phyloP scores from a whole-genome alignment of 345 rosid species.

The Eucalyptus sp. region DNA sequence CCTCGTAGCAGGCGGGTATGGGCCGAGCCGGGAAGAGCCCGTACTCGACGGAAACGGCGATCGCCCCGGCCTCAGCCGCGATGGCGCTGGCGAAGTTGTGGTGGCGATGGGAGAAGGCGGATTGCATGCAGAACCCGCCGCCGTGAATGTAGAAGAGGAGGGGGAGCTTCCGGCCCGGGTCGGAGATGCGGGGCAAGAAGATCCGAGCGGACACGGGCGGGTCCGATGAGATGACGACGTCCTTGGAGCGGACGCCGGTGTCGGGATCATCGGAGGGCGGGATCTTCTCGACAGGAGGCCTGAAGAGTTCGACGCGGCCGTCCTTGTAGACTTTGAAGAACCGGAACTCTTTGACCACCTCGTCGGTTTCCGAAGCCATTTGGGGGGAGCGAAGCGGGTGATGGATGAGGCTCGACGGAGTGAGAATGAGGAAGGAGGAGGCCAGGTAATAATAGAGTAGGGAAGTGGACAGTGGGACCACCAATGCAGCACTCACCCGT shows the following conservation, averaged over 20 bases:
- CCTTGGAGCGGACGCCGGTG: conserved; percentile 9
- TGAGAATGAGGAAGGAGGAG: not conserved
- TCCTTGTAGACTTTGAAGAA: conserved; percentile 13
- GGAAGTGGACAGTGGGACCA: not conserved
- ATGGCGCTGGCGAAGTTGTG: not conserved
- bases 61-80: not conserved
- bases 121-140: conserved; percentile 14
- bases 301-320: conserved; percentile 1
- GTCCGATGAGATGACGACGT: conserved; percentile 8
- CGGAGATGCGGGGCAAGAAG: conserved; percentile 2
- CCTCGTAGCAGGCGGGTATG: conserved; percentile 22
- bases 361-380: not conserved
- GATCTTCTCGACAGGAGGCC: not conserved
- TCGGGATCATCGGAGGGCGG: not conserved
- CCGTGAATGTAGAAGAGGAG: conserved; percentile 14
- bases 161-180: conserved; percentile 1
- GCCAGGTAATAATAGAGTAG: not conserved
- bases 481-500: not conserved
- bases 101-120: conserved; percentile 1
- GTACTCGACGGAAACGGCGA: conserved; percentile 16
- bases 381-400: not conserved
- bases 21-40: conserved; percentile 24
- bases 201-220: conserved; percentile 12
- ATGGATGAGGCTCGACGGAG: not conserved
- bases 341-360: conserved; percentile 6